Evolutionary conservation across 2,329 filamentous ascomycete genomes (phyloP).

Genomic region (Nigrospora sphaerica): DNA sequence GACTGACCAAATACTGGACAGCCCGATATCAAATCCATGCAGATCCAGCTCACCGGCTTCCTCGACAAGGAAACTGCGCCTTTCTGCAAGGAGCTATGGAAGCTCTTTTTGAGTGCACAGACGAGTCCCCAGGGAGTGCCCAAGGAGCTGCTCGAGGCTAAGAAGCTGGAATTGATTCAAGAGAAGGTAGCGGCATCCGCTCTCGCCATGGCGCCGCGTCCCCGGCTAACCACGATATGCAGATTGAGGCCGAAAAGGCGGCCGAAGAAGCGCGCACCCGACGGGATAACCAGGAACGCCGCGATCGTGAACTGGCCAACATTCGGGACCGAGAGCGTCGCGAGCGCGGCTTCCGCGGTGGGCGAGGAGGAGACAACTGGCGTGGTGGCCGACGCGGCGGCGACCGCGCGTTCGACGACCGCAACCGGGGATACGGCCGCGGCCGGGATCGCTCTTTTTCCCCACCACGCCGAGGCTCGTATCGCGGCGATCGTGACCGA

Average conservation of each 20-base stretch:
- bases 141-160: slow-evolving; percentile 89
- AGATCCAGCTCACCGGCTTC: slow-evolving; percentile 92
- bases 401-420: slow-evolving; percentile 40
- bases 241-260: slow-evolving; percentile 78
- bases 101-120: slow-evolving; percentile 83
- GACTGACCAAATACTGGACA: slow-evolving; percentile 27
- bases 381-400: slow-evolving; percentile 41
- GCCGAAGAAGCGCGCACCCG: slow-evolving; percentile 67
- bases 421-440: slow-evolving; percentile 37
- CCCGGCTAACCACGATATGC: neutral
- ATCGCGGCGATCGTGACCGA: slow-evolving; percentile 36
- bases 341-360: slow-evolving; percentile 42
- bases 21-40: slow-evolving; percentile 93
- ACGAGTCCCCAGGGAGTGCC: slow-evolving; percentile 83
- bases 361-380: slow-evolving; percentile 44
- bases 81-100: slow-evolving; percentile 95
- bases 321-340: slow-evolving; percentile 60
- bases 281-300: slow-evolving; percentile 63
- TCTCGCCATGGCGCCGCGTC: neutral
- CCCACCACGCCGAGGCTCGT: slow-evolving; percentile 35
- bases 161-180: slow-evolving; percentile 90
- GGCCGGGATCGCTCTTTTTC: slow-evolving; percentile 39
- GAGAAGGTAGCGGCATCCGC: slow-evolving; percentile 57
- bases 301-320: slow-evolving; percentile 63
- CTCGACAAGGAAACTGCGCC: slow-evolving; percentile 82